These are phyloP conservation scores for Scheffersomyces parashehatae DNA, from an alignment of 1,139 yeast genomes.

Conservation along the genomic window DNA sequence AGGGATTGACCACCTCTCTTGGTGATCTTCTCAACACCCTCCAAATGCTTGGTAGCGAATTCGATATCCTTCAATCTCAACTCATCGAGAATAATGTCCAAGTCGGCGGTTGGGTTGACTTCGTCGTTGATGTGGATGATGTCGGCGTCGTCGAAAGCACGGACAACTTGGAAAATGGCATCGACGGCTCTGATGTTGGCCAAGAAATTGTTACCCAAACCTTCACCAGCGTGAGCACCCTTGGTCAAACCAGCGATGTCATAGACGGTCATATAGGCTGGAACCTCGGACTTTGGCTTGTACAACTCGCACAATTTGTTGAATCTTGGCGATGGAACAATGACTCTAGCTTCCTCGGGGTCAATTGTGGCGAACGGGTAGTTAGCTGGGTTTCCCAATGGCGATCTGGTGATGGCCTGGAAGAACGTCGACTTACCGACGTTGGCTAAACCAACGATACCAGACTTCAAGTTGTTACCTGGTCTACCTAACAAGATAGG, in stretches of 20 bases:
- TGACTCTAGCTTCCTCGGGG: constrained; percentile 97
- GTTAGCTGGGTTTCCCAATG: constrained; percentile 97
- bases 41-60: constrained; percentile 88
- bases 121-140: constrained; percentile 98
- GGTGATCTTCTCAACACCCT: constrained; percentile 81
- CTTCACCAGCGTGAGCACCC: constrained; percentile 98
- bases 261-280: constrained; percentile 90
- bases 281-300: constrained; percentile 85
- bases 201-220: constrained; percentile 96
- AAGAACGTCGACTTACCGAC: constrained; percentile 94
- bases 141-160: constrained; percentile 98
- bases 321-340: constrained; percentile 91
- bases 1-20: constrained; percentile 94
- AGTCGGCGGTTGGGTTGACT: constrained; percentile 93
- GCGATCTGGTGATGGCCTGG: constrained; percentile 86
- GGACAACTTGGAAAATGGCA: constrained; percentile 95
- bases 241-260: constrained; percentile 98
- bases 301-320: constrained; percentile 71
- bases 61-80: constrained; percentile 96
- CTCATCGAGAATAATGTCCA: constrained; percentile 89
- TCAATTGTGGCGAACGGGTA: constrained; percentile 98
- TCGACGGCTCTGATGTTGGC: constrained; percentile 98
- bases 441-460: constrained; percentile 96
- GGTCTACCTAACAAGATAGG: constrained; percentile 96
- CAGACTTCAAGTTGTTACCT: constrained; percentile 94